Evolutionary conservation across 306 rosid genomes (phyloP).

Genomic region (Lupinus albus): DNA sequence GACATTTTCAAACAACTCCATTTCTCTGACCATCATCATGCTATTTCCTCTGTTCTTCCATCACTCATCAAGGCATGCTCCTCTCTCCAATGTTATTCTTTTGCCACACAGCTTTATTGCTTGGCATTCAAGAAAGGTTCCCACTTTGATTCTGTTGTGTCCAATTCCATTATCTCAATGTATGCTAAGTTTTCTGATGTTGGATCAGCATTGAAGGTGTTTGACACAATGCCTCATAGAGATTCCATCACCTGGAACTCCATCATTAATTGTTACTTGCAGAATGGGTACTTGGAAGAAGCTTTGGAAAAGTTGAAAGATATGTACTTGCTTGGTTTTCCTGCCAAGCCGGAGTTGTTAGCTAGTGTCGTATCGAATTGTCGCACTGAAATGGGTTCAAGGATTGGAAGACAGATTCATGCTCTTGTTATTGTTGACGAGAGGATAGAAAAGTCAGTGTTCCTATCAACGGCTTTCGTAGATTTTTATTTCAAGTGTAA

Average conservation of each 20-base stretch:
- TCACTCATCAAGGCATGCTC: conserved; percentile 69
- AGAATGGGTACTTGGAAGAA: conserved; percentile 49
- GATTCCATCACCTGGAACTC: conserved; percentile 68
- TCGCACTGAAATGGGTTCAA: conserved; percentile 47
- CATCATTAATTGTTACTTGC: conserved; percentile 62
- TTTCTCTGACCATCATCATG: conserved; percentile 33
- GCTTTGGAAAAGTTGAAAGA: conserved; percentile 49
- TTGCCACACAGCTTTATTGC: conserved; percentile 63
- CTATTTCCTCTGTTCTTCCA: conserved; percentile 52
- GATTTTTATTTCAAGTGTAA: conserved; percentile 61
- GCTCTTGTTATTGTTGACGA: conserved; percentile 53
- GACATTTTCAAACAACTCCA: conserved; percentile 51
- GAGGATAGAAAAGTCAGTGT: conserved; percentile 48
- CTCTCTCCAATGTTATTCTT: conserved; percentile 37
- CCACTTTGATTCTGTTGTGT: conserved; percentile 45
- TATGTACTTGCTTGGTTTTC: conserved; percentile 47
- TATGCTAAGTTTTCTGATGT: conserved; percentile 49
- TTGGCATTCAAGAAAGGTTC: conserved; percentile 50
- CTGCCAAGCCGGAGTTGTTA: conserved; percentile 58
- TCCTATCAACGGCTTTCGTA: conserved; percentile 61
- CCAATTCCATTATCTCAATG: conserved; percentile 68
- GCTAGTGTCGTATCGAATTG: conserved; percentile 58
- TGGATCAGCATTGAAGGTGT: conserved; percentile 51
- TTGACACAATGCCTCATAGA: conserved; percentile 61
- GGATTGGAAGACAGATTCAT: conserved; percentile 60